A percentile compares a stretch with the other conserved stretches of the same genome.
Evolutionary conservation across 2,329 filamentous ascomycete species (phyloP).

Genomic region (Sporothrix humicola): DNA sequence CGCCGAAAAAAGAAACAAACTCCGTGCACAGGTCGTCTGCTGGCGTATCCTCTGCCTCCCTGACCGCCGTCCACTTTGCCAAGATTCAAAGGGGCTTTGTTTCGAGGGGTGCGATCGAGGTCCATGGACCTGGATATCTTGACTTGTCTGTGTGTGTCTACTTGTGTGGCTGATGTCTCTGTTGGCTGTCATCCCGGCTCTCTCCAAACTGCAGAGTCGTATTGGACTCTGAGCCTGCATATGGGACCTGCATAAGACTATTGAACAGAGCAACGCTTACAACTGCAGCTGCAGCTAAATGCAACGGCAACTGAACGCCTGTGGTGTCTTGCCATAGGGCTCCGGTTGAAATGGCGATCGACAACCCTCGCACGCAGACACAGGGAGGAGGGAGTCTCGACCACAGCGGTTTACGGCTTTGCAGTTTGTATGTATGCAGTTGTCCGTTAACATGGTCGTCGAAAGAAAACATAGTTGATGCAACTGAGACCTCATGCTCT

Average conservation of each 20-base stretch:
- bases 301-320: neutral
- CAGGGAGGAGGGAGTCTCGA: conserved; percentile 25
- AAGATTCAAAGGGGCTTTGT: conserved; percentile 7
- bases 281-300: no score
- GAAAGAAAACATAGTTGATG: neutral
- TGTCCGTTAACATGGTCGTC: neutral
- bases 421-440: no score
- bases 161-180: neutral
- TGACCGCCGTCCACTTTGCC: neutral
- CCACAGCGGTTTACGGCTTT: neutral
- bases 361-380: conserved; percentile 21
- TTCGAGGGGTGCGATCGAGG: neutral
- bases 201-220: conserved; percentile 6
- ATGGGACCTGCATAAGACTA: conserved; percentile 8
- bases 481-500: conserved; percentile 3
- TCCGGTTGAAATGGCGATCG: conserved; percentile 30
- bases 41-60: conserved; percentile 11
- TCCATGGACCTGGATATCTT: neutral
- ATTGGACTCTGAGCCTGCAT: conserved; percentile 4
- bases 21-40: neutral
- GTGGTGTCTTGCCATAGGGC: neutral
- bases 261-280: no score
- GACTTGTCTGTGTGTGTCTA: neutral
- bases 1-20: neutral
- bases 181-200: no score